Percentiles rank a stretch among this genome's conserved stretches.
Evolutionary conservation across 1,139 yeast genomes (phyloP).

Genomic region (Yamadazyma diddensiae): DNA sequence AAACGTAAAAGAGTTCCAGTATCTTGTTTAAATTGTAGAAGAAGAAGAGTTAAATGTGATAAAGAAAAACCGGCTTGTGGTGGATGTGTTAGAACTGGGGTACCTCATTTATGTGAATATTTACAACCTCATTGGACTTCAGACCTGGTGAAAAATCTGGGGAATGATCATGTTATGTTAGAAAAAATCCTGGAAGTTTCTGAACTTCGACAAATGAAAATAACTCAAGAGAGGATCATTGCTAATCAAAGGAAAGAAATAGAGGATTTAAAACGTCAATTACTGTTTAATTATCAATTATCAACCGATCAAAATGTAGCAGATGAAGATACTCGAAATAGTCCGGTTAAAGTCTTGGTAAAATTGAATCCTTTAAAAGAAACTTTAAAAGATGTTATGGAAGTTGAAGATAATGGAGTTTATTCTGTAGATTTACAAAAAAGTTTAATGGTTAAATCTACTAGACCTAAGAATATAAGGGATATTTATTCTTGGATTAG

Average conservation of each 20-base stretch:
- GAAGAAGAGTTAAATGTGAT: constrained; percentile 47
- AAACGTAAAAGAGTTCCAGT: constrained; percentile 39
- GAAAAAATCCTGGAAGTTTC: constrained; percentile 18
- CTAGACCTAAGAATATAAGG: constrained; percentile 3
- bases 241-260: constrained; percentile 30
- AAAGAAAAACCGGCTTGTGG: constrained; percentile 42
- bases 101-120: constrained; percentile 41
- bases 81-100: constrained; percentile 43
- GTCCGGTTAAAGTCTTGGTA: constrained; percentile 6
- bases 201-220: constrained; percentile 21
- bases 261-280: constrained; percentile 33
- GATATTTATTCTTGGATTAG: constrained; percentile 41
- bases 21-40: constrained; percentile 42
- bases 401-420: constrained; percentile 18
- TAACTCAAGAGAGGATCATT: constrained; percentile 23
- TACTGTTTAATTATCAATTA: constrained; percentile 28
- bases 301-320: constrained; percentile 15
- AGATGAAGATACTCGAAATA: constrained; percentile 4
- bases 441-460: background rate
- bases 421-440: constrained; percentile 2
- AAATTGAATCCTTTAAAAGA: constrained; percentile 17
- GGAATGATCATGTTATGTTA: background rate
- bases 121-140: constrained; percentile 40
- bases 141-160: background rate
- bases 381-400: constrained; percentile 16